Base-by-base conservation (phyloP, 805 yeast species). In the Ogataea ramenticola region DNA sequence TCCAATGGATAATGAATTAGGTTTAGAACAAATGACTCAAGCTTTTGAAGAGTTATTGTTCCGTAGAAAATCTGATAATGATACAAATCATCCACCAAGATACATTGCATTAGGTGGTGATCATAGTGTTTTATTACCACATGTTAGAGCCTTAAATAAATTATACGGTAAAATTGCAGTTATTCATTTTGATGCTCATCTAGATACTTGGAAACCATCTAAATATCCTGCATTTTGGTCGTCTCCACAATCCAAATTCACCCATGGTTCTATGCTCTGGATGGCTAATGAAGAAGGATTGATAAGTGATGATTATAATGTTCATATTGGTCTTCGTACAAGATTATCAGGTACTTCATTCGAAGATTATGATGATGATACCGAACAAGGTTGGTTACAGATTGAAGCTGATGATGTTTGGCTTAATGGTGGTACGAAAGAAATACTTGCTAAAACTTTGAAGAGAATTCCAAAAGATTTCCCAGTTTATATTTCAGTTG, bases 191-290 rank as follows among this genome's bases (percentile, higher is more conserved):
- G 95, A 86, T 57, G 91, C 93, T 14, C 95, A 86, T 64, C 70
- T 86, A 51, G 95, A 86, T 60, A 86, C 95, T 5, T 75, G 89
- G 91, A 60, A 79, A 49, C 93, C 95, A 11, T 70, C 75, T 47
- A 74, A 79, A 58, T 85, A 84, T 56, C 84, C 86, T 11, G 53
- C 61, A 11, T 59, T 50, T 42, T 60, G 65, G 65, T 50, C 54
- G 3, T 54, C 57, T 36, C 54, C 52, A 17, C 65, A 60, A 52
- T 66, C 75, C 36, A 78, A 80, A 41, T 74, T 82, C 61, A 86
- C 85, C 36, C 95, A 86, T 56, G 95, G 95, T 5, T 80, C 93
- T 7, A 84, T 86, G 90, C 69, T 86, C 33, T 86, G 93, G 93
- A 74, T 81, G 71, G 91, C 91, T 7, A 61, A 64, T 43, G 70